Percentiles rank a stretch among this genome's conserved stretches.
These are phyloP conservation scores for Thermothelomyces thermophilus DNA, from an alignment of 2,329 filamentous ascomycete genomes.

Conservation along the genomic window DNA sequence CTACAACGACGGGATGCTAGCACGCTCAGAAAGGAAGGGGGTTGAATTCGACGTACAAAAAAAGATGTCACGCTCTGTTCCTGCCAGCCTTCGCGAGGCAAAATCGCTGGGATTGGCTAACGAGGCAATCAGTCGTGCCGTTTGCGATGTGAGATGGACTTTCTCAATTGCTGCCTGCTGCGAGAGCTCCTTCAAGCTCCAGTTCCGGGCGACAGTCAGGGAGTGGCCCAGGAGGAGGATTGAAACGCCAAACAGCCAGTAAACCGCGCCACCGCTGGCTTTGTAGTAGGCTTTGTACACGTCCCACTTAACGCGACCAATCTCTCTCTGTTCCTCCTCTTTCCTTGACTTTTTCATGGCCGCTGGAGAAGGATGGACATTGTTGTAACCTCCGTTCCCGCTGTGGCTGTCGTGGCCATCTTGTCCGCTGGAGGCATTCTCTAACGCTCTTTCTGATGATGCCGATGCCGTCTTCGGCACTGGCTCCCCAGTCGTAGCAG, in stretches of 20 bases:
- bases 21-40: no score
- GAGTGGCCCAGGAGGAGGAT: constrained; percentile 25
- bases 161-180: constrained; percentile 23
- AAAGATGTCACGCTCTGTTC: constrained; percentile 16
- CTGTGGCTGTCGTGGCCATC: background rate
- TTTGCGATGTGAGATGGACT: constrained; percentile 3
- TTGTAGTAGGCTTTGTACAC: constrained; percentile 32
- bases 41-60: constrained; percentile 10
- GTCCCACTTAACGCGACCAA: constrained; percentile 30
- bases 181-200: constrained; percentile 32
- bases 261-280: constrained; percentile 26
- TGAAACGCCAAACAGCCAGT: constrained; percentile 26
- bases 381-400: background rate
- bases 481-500: background rate
- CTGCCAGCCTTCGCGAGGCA: constrained; percentile 6
- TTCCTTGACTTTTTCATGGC: constrained; percentile 9
- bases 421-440: background rate
- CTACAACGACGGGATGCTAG: background rate
- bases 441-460: background rate
- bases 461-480: background rate
- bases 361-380: background rate
- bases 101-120: constrained; percentile 12
- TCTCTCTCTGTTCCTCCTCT: constrained; percentile 28
- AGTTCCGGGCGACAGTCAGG: constrained; percentile 27
- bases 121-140: constrained; percentile 7